Evolutionary conservation across 371 early-diverging fungal species (phyloP), one percentile per base, ranked within the genome.

Genomic region (Mucor circinelloides): DNA sequence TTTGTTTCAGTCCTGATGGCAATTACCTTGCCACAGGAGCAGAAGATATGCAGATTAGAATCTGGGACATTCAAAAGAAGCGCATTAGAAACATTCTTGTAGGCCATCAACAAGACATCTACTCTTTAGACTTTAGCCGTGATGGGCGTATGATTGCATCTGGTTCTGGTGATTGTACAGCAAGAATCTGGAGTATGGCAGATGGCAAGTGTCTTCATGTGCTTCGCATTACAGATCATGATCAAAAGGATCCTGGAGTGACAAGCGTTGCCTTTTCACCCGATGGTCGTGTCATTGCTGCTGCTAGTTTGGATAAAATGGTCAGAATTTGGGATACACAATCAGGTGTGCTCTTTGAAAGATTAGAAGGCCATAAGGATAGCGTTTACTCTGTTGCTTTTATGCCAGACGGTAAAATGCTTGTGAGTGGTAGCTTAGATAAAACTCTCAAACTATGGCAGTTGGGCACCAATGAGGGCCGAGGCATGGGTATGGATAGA

Each of bases 1-100:
- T 99, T 30, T 95, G 95, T 77, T 99, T 99, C 72, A 96, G 96
- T 69, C 97, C 97, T 17, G 98, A 98, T 75, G 93, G 94, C 63
- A 89, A 87, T 57, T 92, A 79, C 67, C 85, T 99, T 32, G 99
- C 98, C 12, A 97, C 99, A 3, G 99, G 99, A 38, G 98, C 97
- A 6, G 98, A 99, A 74, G 99, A 99, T 74, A 95, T 90, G 73
- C 89, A 94, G 60, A 95, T 98, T 65, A 88, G 97, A 52, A 85
- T 92, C 60, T 91, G 91, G 91, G 92, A 92, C 68, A 88, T 92
- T 58, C 72, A 75, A 55, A 87, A 78, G 66, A 85, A 85, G 68
- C 76, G 83, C 28, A 91, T 92, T 58, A 80, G 84, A 65, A 88
- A 85, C 71, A 73, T 86, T 10, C 81, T 91, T 60, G 73, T 74